phyloP scores from a whole-genome alignment of 257 asterid genomes.

The Orobanche coerulescens region DNA sequence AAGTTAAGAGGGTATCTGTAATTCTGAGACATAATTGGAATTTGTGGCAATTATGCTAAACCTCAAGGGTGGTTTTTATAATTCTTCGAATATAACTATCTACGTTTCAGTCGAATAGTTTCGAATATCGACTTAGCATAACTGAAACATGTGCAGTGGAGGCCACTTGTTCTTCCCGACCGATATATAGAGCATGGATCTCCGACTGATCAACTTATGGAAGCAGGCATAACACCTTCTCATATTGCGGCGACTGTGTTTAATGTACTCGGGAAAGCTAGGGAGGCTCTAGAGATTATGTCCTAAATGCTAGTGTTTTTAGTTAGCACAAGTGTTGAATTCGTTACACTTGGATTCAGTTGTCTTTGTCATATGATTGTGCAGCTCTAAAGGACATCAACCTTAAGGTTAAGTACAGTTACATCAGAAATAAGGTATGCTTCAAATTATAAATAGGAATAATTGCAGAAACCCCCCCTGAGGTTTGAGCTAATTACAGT shows the following conservation, averaged over 20 bases:
- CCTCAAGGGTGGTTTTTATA: too few species aligned
- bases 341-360: conserved; percentile 24
- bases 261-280: conserved; percentile 70
- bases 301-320: conserved; percentile 29
- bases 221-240: conserved; percentile 74
- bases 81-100: too few species aligned
- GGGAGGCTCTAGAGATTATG: conserved; percentile 83
- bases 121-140: not conserved
- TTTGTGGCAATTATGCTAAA: too few species aligned
- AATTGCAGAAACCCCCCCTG: too few species aligned
- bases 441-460: too few species aligned
- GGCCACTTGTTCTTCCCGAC: conserved; percentile 91
- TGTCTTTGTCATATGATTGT: conserved; percentile 11
- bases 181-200: conserved; percentile 87
- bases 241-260: conserved; percentile 82
- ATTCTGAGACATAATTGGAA: too few species aligned
- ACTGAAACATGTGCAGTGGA: conserved; percentile 63
- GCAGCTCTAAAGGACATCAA: too few species aligned
- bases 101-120: too few species aligned
- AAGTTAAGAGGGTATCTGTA: too few species aligned
- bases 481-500: too few species aligned
- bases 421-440: too few species aligned
- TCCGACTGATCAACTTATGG: conserved; percentile 53
- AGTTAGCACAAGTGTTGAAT: conserved; percentile 1
- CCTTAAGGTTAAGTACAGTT: too few species aligned